Percentiles rank a stretch among this genome's conserved stretches.
Evolutionary conservation across 495 filamentous ascomycete genomes (phyloP).

Genomic region (Hyaloscypha variabilis): DNA sequence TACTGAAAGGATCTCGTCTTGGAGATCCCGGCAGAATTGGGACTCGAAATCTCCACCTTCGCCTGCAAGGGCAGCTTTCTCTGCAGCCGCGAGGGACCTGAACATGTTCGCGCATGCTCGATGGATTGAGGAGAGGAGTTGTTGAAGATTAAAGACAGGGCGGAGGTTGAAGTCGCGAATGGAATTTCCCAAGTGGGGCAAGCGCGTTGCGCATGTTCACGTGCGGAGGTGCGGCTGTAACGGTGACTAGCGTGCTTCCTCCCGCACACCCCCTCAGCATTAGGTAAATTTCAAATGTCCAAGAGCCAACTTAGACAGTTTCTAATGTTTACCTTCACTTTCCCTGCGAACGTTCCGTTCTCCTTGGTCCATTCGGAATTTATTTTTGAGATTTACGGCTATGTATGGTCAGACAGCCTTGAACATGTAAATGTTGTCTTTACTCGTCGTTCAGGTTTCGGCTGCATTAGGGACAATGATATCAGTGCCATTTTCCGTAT

Average conservation of each 20-base stretch:
- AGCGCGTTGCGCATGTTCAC: not conserved
- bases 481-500: too few species aligned
- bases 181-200: not conserved
- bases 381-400: too few species aligned
- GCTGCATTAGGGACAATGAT: too few species aligned
- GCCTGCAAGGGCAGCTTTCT: slow-evolving; percentile 23
- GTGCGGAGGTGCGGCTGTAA: not conserved
- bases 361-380: too few species aligned
- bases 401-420: too few species aligned
- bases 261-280: too few species aligned
- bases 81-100: slow-evolving; percentile 3
- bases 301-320: too few species aligned
- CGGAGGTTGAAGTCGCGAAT: not conserved
- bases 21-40: slow-evolving; percentile 10
- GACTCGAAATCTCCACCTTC: slow-evolving; percentile 19
- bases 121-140: not conserved
- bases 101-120: slow-evolving; percentile 14
- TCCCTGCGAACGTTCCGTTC: too few species aligned
- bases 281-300: too few species aligned
- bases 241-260: not conserved
- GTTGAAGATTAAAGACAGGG: not conserved
- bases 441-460: too few species aligned
- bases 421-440: too few species aligned
- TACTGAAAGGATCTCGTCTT: slow-evolving; percentile 24
- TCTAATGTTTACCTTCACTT: too few species aligned